Evolutionary conservation across 192 early-diverging fungal species (phyloP), one percentile per base, ranked within the genome.

Genomic region (Dispira simplex): DNA sequence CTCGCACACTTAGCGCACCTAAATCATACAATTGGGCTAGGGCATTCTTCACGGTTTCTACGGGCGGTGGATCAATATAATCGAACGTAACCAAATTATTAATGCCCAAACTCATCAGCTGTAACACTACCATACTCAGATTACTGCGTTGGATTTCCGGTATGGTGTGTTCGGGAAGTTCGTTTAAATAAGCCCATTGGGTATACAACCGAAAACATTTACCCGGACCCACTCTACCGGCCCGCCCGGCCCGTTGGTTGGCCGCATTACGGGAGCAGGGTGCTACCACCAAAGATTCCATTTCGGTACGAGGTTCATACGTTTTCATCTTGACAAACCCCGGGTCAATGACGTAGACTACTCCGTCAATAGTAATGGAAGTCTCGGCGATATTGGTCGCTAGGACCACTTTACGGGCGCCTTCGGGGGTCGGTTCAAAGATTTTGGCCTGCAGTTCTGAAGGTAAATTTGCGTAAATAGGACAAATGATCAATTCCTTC

Each of bases 331-430:
- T 99, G 57, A 86, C 88, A 75, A 98, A 97, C 0, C 97, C 97
- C 9, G 97, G 93, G 69, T 99, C 97, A 55, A 99, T 93, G 23
- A 99, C 97, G 77, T 87, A 99, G 16, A 89, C 79, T 44, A 99
- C 86, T 46, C 97, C 95, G 67, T 99, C 92, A 46, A 95, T 90
- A 0, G 97, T 99, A 66, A 99, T 94, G 1, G 88, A 91, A 0
- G 97, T 99, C 70, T 99, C 97, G 8, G 97, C 97, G 81, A 99
- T 96, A 73, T 99, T 99, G 56, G 97, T 99, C 0, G 97, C 93
- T 46, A 99, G 68, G 21, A 99, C 92, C 20, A 94, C 87, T 68
- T 99, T 99, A 44, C 97, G 83, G 0, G 85, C 81, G 1, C 91
- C 91, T 32, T 90, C 90, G 10, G 97, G 97, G 0, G 97, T 90